These are phyloP conservation scores for Mollisia scopiformis DNA, from an alignment of 2,329 filamentous ascomycete species.

Conservation along the genomic window DNA sequence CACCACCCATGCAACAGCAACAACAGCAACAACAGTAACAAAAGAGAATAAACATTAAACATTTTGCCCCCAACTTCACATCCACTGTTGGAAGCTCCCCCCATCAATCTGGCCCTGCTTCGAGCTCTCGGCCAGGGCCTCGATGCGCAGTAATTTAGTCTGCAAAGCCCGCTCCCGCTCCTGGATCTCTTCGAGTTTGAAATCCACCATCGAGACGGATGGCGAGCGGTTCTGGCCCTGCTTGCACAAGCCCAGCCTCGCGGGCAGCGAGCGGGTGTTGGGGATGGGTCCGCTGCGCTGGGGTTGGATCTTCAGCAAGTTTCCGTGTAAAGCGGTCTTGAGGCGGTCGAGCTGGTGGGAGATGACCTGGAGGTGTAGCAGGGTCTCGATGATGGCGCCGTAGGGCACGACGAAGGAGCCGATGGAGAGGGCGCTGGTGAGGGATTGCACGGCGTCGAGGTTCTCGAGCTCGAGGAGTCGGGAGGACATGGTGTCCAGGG, in stretches of 20 bases:
- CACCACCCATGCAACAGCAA: too few species aligned
- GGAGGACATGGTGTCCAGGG: conserved; percentile 15
- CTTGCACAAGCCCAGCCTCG: conserved; percentile 11
- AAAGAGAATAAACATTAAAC: background rate
- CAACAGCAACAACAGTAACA: background rate
- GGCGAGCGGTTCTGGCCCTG: conserved; percentile 5
- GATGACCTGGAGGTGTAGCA: conserved; percentile 14
- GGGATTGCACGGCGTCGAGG: conserved; percentile 4
- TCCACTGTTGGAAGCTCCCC: conserved; percentile 8
- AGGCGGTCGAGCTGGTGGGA: conserved; percentile 17
- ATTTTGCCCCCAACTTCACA: conserved; percentile 1
- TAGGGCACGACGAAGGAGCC: conserved; percentile 14
- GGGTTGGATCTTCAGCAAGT: conserved; percentile 11
- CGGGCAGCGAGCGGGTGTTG: conserved; percentile 1
- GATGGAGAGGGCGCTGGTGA: conserved; percentile 12
- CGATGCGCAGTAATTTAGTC: conserved; percentile 11
- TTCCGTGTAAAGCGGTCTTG: conserved; percentile 13
- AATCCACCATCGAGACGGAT: conserved; percentile 14
- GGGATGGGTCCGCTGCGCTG: background rate
- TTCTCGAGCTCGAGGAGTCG: conserved; percentile 13
- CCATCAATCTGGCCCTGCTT: conserved; percentile 10
- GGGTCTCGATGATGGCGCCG: conserved; percentile 15
- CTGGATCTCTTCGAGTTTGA: conserved; percentile 16
- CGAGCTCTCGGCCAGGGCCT: conserved; percentile 14
- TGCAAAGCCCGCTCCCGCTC: conserved; percentile 14